Evolutionary conservation across 345 rosid species (phyloP), one percentile per base, ranked within the genome.

Genomic region (Sonneratia alba): DNA sequence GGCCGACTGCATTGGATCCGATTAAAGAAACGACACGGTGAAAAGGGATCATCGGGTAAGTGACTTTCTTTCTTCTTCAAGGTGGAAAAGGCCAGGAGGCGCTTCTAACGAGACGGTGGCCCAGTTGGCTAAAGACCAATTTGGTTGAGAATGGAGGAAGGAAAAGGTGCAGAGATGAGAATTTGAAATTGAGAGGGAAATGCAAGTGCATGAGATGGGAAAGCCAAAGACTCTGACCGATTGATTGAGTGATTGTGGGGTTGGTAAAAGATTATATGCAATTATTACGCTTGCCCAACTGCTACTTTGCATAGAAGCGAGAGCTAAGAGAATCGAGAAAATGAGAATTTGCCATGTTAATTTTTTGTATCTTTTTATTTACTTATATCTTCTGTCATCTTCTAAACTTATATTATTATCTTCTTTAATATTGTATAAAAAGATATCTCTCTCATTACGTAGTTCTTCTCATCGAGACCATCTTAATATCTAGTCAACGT

Each of bases 231-330:
- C 21, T 27, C 32, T 27, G 32, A 27, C 32, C 32, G n/a, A 19
- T 14, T 56, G 22, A 9, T 34, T 1, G 15, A 36, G 12, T 34
- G 38, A 9, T 12, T 21, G 72, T 70, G 72, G 72, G 72, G 72
- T 37, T 16, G n/a, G 72, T 36, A 61, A 64, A 64, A 21, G 48
- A 12, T 18, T 45, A 61, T 36, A 70, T 55, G 65, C 72, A 19
- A 70, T 70, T 53, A 70, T 70, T 70, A 64, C 62, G 11, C n/a
- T 1, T 55, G 27, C 21, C 40, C 22, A 10, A 11, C 3, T 36
- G 6, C 36, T 37, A 69, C 11, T 49, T 57, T 69, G 27, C 8
- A 48, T 36, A 0, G 6, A 15, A 49, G 19, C 12, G 1, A 27
- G 32, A 8, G 32, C 24, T 45, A 19, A 68, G 7, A 40, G 1